These are phyloP conservation scores for Eucalyptus sideroxylon DNA, from an alignment of 345 rosid species.

Conservation along the genomic window DNA sequence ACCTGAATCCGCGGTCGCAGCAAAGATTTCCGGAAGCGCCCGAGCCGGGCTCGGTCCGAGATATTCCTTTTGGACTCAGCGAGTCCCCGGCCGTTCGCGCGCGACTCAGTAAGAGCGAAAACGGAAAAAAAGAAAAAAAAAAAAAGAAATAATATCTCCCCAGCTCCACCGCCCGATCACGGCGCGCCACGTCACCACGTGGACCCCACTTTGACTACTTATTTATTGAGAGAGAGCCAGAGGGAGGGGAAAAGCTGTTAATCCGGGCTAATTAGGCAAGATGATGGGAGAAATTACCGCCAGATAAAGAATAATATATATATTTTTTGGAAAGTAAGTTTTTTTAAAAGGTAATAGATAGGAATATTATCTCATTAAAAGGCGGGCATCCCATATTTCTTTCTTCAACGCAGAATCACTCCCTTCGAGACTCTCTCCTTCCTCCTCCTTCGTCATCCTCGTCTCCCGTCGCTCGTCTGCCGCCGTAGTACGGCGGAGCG, in stretches of 20 bases:
- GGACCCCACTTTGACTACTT: neutral
- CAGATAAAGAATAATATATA: neutral
- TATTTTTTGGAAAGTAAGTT: neutral
- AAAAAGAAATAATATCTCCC: neutral
- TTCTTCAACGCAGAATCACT: neutral
- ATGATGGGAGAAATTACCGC: neutral
- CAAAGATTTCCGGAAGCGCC: neutral
- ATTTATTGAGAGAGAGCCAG: neutral
- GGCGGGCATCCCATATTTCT: neutral
- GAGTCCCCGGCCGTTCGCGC: neutral
- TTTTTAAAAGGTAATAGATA: neutral
- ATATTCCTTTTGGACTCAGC: neutral
- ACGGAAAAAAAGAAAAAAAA: neutral
- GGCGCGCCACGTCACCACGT: neutral
- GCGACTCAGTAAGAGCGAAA: neutral
- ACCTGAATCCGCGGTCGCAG: neutral
- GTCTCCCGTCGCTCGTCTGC: neutral
- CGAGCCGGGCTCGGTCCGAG: neutral
- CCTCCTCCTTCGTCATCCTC: neutral
- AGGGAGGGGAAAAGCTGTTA: neutral
- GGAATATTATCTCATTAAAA: neutral
- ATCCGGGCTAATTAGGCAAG: neutral
- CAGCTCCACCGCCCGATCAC: neutral
- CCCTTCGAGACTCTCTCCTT: neutral
- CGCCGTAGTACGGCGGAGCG: neutral